Percentiles rank a stretch among this genome's conserved stretches.
phyloP scores from a whole-genome alignment of 2,329 filamentous ascomycete species.

The Phoma sp. region DNA sequence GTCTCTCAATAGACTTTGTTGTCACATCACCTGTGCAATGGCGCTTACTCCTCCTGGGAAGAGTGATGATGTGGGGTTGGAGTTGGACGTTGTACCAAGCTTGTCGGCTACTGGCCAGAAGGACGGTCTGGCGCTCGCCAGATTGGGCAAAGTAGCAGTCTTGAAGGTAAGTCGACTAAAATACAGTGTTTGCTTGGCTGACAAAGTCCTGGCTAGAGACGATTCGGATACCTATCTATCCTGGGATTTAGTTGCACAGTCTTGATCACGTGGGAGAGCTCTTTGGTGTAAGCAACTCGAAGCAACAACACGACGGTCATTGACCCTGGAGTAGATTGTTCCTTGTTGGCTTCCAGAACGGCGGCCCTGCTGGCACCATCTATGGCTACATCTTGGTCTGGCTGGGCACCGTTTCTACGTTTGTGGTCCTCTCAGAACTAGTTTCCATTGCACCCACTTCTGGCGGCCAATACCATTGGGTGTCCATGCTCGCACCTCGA shows the following conservation, averaged over 20 bases:
- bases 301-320: not conserved
- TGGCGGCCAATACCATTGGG: constrained; percentile 46
- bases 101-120: constrained; percentile 17
- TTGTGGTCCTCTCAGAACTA: constrained; percentile 38
- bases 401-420: constrained; percentile 36
- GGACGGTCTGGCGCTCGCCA: constrained; percentile 28
- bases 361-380: constrained; percentile 39
- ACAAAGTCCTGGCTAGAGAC: constrained; percentile 20
- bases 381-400: constrained; percentile 40
- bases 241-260: constrained; percentile 38
- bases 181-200: not conserved
- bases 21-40: constrained; percentile 13
- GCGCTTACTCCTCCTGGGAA: constrained; percentile 15
- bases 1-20: not conserved
- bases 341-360: constrained; percentile 28
- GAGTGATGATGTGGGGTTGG: constrained; percentile 22
- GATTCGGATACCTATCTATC: constrained; percentile 35
- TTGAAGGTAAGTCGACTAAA: constrained; percentile 21
- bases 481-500: constrained; percentile 50
- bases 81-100: constrained; percentile 15
- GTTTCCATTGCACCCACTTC: constrained; percentile 44
- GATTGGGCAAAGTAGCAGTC: constrained; percentile 32
- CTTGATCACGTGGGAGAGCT: constrained; percentile 38
- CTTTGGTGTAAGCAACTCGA: constrained; percentile 24
- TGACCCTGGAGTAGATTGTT: constrained; percentile 27